Conservation (phyloP, 2,329 filamentous ascomycete species). For the Cercospora nicotianae region DNA sequence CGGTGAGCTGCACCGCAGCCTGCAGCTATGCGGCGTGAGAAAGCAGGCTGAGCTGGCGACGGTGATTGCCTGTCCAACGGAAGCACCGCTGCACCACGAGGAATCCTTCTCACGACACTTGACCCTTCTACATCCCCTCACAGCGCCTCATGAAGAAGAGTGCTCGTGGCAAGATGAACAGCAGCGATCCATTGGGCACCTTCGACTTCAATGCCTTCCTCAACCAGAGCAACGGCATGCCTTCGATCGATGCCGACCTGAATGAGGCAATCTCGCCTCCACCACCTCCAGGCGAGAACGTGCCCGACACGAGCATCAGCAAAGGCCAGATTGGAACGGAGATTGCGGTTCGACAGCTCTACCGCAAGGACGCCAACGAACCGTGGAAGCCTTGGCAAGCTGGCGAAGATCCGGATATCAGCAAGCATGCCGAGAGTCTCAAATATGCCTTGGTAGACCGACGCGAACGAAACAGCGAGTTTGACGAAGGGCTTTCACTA, state of each 20-base stretch:
- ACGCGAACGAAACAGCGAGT: conserved; percentile 26
- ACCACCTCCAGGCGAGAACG: not conserved
- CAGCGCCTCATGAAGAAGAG: not conserved
- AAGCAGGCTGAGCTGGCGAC: not conserved
- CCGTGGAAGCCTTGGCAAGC: conserved; percentile 8
- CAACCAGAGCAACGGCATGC: not conserved
- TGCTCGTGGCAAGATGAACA: not conserved
- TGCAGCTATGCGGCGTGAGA: not conserved
- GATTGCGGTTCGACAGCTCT: conserved; percentile 7
- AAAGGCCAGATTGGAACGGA: not conserved
- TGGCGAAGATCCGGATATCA: conserved; percentile 7
- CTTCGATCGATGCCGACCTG: not conserved
- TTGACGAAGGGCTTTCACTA: conserved; percentile 45
- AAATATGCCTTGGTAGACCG: conserved; percentile 32
- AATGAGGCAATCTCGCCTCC: not conserved
- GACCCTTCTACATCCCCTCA: not conserved
- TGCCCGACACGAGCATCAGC: not conserved
- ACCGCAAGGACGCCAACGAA: not conserved
- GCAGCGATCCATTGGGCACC: not conserved
- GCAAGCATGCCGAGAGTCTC: conserved; percentile 16
- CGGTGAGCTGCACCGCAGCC: not conserved
- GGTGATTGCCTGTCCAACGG: not conserved
- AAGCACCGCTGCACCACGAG: not conserved
- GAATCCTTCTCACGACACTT: not conserved
- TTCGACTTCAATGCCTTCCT: not conserved